phyloP scores from a whole-genome alignment of 2,329 filamentous ascomycete species.

The Tricladium varicosporioides region DNA sequence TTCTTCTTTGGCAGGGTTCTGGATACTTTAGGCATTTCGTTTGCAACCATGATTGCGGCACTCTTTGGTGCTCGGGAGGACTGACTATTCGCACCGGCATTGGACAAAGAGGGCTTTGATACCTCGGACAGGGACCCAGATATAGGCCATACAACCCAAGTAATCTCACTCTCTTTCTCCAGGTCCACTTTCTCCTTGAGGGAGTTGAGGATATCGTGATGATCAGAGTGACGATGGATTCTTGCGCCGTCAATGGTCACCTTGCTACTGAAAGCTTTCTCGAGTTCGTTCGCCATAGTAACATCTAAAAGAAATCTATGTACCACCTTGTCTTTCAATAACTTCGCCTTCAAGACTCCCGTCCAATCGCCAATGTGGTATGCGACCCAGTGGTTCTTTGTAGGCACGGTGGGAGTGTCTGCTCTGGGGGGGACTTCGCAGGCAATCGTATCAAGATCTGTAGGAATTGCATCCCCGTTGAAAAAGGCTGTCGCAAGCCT shows the following conservation, averaged over 20 bases:
- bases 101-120: too few species aligned
- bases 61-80: too few species aligned
- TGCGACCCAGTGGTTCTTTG: conserved; percentile 2
- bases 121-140: too few species aligned
- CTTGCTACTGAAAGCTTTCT: conserved; percentile 3
- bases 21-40: too few species aligned
- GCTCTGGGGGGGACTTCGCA: not conserved
- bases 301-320: conserved; percentile 18
- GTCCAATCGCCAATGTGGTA: conserved; percentile 3
- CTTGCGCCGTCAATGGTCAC: not conserved
- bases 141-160: too few species aligned
- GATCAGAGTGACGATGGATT: conserved; percentile 2
- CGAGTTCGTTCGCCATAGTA: conserved; percentile 16
- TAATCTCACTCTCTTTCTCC: too few species aligned
- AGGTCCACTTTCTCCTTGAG: not conserved
- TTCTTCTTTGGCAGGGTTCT: too few species aligned
- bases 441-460: conserved; percentile 1
- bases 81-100: too few species aligned
- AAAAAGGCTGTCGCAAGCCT: conserved; percentile 12
- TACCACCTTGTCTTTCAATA: conserved; percentile 7
- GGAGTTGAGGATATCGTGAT: not conserved
- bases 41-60: too few species aligned
- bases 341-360: conserved; percentile 3
- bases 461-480: conserved; percentile 8
- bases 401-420: not conserved